phyloP scores from a whole-genome alignment of 257 asterid genomes.

The Solanum chaucha region DNA sequence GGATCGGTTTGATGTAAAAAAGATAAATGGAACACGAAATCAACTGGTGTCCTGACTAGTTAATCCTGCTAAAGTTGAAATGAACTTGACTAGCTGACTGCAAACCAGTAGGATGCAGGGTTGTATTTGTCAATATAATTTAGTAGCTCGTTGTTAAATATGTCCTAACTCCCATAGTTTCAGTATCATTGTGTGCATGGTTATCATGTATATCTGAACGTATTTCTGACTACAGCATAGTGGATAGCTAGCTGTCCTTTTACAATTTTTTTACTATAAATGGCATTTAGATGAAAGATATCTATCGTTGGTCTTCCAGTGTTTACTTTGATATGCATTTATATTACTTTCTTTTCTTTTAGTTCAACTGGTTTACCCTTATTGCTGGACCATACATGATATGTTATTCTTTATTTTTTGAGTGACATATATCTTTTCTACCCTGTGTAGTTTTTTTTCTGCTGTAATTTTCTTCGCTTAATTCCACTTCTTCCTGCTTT shows the following conservation, averaged over 20 bases:
- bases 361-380: background rate
- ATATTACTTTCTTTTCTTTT: background rate
- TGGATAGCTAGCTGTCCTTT: background rate
- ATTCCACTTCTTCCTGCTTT: background rate
- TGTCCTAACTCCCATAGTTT: background rate
- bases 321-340: background rate
- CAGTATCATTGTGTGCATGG: background rate
- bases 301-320: background rate
- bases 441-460: background rate
- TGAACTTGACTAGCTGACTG: background rate
- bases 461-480: background rate
- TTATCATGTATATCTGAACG: background rate
- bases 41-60: background rate
- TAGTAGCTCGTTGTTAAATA: background rate
- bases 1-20: background rate
- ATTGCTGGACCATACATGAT: background rate
- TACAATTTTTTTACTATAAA: background rate
- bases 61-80: background rate
- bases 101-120: background rate
- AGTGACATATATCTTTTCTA: background rate
- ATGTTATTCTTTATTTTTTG: background rate
- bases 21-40: background rate
- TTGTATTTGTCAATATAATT: background rate
- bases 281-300: background rate
- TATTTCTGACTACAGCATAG: background rate